These are phyloP conservation scores for Sclerotinia trifoliorum DNA, from an alignment of 2,329 filamentous ascomycete genomes.

Conservation along the genomic window DNA sequence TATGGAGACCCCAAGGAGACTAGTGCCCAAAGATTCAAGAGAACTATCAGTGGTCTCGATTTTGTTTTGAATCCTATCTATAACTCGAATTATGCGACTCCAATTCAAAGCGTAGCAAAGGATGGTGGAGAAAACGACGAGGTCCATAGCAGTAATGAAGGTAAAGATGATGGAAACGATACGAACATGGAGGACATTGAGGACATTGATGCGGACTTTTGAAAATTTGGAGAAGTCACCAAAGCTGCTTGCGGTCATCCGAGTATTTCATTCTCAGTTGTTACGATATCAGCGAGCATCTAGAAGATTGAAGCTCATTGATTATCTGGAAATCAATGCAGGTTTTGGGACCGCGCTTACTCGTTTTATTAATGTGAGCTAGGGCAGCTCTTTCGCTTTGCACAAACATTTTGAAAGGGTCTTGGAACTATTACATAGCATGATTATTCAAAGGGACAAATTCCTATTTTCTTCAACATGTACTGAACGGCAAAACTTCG, in stretches of 20 bases:
- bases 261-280: not conserved
- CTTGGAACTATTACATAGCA: no score
- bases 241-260: not conserved
- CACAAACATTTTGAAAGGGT: no score
- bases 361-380: no score
- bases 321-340: no score
- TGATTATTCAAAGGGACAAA: no score
- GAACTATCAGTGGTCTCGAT: slow-evolving; percentile 22
- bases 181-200: not conserved
- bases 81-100: not conserved
- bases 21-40: slow-evolving; percentile 31
- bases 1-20: slow-evolving; percentile 38
- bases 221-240: not conserved
- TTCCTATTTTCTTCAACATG: no score
- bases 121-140: not conserved
- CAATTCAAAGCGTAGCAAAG: slow-evolving; percentile 11
- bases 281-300: not conserved
- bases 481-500: no score
- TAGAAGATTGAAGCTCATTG: no score
- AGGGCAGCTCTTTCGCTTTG: no score
- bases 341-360: no score
- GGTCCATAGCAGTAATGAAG: not conserved
- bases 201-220: not conserved
- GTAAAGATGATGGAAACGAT: slow-evolving; percentile 2
- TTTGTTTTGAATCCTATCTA: slow-evolving; percentile 23